phyloP scores from a whole-genome alignment of 164 flowering plant species.

The Chimonanthus praecox region DNA sequence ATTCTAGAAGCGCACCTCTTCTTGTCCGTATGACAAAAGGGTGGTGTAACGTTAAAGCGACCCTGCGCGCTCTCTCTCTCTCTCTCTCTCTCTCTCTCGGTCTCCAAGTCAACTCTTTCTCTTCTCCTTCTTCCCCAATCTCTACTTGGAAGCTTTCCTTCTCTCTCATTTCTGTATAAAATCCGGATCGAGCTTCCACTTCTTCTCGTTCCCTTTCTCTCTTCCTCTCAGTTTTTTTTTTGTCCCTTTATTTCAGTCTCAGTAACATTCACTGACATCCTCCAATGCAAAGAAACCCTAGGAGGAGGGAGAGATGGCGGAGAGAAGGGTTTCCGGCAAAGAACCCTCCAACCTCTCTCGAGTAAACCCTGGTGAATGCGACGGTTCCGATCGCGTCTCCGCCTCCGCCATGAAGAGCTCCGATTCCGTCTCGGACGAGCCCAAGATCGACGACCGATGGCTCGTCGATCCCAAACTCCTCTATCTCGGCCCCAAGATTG shows the following conservation, averaged over 20 bases:
- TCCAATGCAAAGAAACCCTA: constrained; percentile 6
- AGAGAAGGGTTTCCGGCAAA: background rate
- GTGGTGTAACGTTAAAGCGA: background rate
- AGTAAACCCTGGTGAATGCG: background rate
- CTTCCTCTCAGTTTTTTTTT: background rate
- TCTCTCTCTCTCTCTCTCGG: background rate
- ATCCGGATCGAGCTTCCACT: background rate
- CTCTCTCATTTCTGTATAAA: background rate
- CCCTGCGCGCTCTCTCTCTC: background rate
- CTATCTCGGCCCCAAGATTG: constrained; percentile 8
- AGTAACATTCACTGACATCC: background rate
- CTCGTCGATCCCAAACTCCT: constrained; percentile 11
- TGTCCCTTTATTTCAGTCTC: background rate
- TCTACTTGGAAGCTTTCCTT: background rate
- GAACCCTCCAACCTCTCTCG: constrained; percentile 5
- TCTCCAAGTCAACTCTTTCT: background rate
- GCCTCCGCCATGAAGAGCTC: constrained; percentile 1
- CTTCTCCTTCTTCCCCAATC: background rate
- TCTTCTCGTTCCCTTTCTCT: background rate
- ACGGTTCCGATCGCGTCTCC: constrained; percentile 3
- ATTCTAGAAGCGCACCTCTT: background rate
- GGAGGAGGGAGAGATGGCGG: background rate
- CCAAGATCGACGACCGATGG: constrained; percentile 8
- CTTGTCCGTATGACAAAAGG: background rate
- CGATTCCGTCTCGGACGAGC: background rate